Evolutionary conservation across 1,284 basidiomycete genomes (phyloP).

Genomic region (Chalciporus piperatoides): DNA sequence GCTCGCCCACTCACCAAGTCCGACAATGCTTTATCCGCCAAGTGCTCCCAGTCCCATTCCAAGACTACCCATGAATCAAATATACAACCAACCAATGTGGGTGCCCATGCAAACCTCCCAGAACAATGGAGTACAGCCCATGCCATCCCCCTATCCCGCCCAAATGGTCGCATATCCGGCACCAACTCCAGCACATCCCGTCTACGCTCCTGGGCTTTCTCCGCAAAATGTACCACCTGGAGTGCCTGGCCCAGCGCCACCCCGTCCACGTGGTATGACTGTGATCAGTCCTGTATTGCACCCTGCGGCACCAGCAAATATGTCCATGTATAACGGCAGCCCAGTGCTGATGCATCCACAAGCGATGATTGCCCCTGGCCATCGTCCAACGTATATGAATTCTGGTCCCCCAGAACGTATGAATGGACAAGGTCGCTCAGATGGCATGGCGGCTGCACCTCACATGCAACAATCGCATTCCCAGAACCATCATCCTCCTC

Average conservation of each 20-base stretch:
- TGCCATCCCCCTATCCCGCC: conserved; percentile 59
- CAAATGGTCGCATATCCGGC: conserved; percentile 63
- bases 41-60: conserved; percentile 60
- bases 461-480: conserved; percentile 31
- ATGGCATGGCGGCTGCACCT: conserved; percentile 22
- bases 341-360: conserved; percentile 64
- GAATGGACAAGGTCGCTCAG: conserved; percentile 28
- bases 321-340: conserved; percentile 58
- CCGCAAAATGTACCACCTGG: conserved; percentile 41
- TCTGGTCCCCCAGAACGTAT: conserved; percentile 24
- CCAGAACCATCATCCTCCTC: conserved; percentile 28
- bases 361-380: conserved; percentile 34
- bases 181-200: conserved; percentile 42
- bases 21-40: conserved; percentile 58
- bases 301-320: conserved; percentile 43
- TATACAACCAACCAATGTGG: conserved; percentile 66
- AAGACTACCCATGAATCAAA: conserved; percentile 54
- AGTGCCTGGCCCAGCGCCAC: conserved; percentile 42
- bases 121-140: conserved; percentile 50
- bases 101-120: conserved; percentile 50
- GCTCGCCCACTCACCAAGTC: conserved; percentile 63
- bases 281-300: conserved; percentile 69
- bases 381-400: conserved; percentile 30
- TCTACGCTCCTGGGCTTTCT: conserved; percentile 49
- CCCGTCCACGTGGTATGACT: conserved; percentile 44